Percentiles rank a stretch among this genome's conserved stretches.
phyloP scores from a whole-genome alignment of 305 asterid species.

The Fraxinus paxiana region DNA sequence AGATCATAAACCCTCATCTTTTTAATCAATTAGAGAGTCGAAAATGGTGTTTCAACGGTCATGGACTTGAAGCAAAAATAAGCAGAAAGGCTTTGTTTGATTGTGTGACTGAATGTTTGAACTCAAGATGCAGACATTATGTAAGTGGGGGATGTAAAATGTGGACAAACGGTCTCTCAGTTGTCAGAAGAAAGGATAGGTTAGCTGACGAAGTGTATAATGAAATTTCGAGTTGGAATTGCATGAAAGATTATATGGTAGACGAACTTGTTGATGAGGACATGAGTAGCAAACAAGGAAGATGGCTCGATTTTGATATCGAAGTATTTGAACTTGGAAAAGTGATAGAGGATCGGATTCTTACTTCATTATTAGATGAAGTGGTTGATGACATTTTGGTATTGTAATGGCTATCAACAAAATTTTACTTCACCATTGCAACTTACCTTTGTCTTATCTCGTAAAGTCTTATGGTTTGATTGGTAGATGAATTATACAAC shows the following conservation, averaged over 20 bases:
- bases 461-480: not conserved
- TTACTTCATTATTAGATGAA: slow-evolving; percentile 68
- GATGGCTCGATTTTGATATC: slow-evolving; percentile 67
- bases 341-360: slow-evolving; percentile 61
- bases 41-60: slow-evolving; percentile 20
- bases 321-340: slow-evolving; percentile 72
- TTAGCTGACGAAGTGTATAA: slow-evolving; percentile 61
- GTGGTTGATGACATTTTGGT: slow-evolving; percentile 57
- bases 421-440: slow-evolving; percentile 17
- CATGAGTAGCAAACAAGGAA: slow-evolving; percentile 65
- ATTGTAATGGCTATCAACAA: slow-evolving; percentile 26
- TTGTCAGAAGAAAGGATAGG: slow-evolving; percentile 43
- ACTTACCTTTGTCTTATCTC: not conserved
- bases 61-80: slow-evolving; percentile 33
- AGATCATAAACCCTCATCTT: slow-evolving; percentile 44
- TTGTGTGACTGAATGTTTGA: slow-evolving; percentile 64
- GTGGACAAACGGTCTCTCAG: slow-evolving; percentile 54
- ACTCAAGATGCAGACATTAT: slow-evolving; percentile 45
- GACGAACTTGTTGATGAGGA: slow-evolving; percentile 71
- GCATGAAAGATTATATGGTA: slow-evolving; percentile 48
- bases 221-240: slow-evolving; percentile 59
- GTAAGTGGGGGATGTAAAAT: slow-evolving; percentile 46
- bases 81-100: slow-evolving; percentile 56
- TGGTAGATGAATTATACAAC: not conserved
- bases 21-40: slow-evolving; percentile 51